These are phyloP conservation scores for Akanthomyces lecanii DNA, from an alignment of 2,329 filamentous ascomycete genomes.

Conservation along the genomic window DNA sequence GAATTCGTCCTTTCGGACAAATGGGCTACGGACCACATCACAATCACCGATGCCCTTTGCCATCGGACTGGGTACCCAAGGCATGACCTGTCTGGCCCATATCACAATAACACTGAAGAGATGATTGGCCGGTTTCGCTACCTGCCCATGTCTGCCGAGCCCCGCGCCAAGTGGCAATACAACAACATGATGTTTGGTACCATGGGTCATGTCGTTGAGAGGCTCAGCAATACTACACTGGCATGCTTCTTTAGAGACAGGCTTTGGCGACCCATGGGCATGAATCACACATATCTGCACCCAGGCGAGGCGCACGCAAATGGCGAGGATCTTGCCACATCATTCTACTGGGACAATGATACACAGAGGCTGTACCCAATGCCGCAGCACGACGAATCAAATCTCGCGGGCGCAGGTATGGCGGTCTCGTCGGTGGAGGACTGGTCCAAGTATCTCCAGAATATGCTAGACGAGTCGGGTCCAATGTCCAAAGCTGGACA, in stretches of 20 bases:
- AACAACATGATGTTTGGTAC: slow-evolving; percentile 46
- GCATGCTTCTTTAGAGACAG: slow-evolving; percentile 34
- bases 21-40: slow-evolving; percentile 41
- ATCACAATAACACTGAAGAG: slow-evolving; percentile 28
- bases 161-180: slow-evolving; percentile 42
- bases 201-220: slow-evolving; percentile 39
- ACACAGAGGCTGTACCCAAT: slow-evolving; percentile 25
- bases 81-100: slow-evolving; percentile 31
- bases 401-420: slow-evolving; percentile 39
- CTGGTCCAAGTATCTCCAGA: slow-evolving; percentile 33
- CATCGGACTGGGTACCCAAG: slow-evolving; percentile 46
- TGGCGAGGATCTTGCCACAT: slow-evolving; percentile 30
- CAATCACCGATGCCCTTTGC: slow-evolving; percentile 46
- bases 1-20: slow-evolving; percentile 43
- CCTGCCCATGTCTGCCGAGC: slow-evolving; percentile 39
- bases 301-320: slow-evolving; percentile 21
- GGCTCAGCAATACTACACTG: slow-evolving; percentile 30
- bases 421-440: slow-evolving; percentile 38
- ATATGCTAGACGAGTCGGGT: slow-evolving; percentile 28
- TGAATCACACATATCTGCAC: slow-evolving; percentile 36
- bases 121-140: slow-evolving; percentile 38
- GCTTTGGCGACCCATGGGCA: slow-evolving; percentile 40
- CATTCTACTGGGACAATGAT: slow-evolving; percentile 35
- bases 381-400: slow-evolving; percentile 26
- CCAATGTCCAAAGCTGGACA: slow-evolving; percentile 27